Conservation (phyloP, 78 protist species). For the Reticulomyxa filosa region DNA sequence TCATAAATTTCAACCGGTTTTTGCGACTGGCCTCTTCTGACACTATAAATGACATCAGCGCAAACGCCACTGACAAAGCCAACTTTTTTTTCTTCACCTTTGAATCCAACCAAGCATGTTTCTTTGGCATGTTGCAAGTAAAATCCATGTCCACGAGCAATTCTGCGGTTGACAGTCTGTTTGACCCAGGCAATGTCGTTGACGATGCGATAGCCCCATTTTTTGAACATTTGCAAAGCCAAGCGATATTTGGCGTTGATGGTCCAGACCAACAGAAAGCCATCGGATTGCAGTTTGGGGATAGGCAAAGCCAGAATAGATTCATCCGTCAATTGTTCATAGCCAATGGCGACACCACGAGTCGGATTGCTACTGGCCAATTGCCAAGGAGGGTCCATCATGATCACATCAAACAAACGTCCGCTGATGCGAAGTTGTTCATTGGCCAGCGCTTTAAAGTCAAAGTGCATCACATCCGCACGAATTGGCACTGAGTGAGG, state of each 20-base stretch:
- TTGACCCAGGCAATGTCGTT: constrained; percentile 40
- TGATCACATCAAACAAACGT: constrained; percentile 43
- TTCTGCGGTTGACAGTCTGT: constrained; percentile 29
- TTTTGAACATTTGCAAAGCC: constrained; percentile 17
- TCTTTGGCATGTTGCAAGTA: constrained; percentile 53
- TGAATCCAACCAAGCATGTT: constrained; percentile 36
- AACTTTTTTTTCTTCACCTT: not conserved
- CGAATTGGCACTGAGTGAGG: constrained; percentile 7
- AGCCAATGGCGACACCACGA: constrained; percentile 47
- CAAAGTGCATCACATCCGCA: constrained; percentile 3
- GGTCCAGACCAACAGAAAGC: constrained; percentile 48
- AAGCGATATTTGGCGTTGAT: constrained; percentile 26
- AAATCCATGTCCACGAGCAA: constrained; percentile 41
- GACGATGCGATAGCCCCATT: constrained; percentile 42
- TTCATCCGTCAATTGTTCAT: constrained; percentile 21
- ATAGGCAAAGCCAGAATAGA: constrained; percentile 24
- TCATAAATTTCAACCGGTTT: constrained; percentile 44
- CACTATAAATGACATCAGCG: constrained; percentile 24
- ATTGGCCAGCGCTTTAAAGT: constrained; percentile 11
- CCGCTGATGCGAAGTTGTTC: too few species aligned
- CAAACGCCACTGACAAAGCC: not conserved
- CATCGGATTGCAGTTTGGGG: constrained; percentile 12
- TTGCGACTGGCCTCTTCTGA: constrained; percentile 36
- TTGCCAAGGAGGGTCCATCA: constrained; percentile 59
- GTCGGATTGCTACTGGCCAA: constrained; percentile 35